phyloP scores from a whole-genome alignment of 208 protist genomes.

The Trypanosoma vivax region DNA sequence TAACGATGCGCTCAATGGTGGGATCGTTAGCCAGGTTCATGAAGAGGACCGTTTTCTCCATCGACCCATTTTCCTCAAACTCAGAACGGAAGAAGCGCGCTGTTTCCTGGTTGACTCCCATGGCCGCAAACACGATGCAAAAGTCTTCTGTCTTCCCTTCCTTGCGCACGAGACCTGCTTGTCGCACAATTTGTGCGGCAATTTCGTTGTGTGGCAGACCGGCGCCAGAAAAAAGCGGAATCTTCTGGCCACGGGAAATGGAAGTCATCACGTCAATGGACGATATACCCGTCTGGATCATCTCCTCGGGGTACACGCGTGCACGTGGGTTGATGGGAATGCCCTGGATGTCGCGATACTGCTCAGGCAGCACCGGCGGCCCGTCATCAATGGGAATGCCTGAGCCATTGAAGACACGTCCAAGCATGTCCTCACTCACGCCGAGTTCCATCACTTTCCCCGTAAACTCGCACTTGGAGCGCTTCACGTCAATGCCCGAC shows the following conservation, averaged over 20 bases:
- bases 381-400: conserved; percentile 99
- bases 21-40: conserved; percentile 98
- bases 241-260: conserved; percentile 99
- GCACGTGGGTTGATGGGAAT: conserved; percentile 99
- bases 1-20: conserved; percentile 99
- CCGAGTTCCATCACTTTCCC: conserved; percentile 98
- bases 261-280: conserved; percentile 99
- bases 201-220: conserved; percentile 99
- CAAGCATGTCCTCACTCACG: conserved; percentile 99
- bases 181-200: conserved; percentile 99
- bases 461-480: conserved; percentile 97
- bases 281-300: conserved; percentile 99
- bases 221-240: conserved; percentile 99
- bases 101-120: conserved; percentile 99
- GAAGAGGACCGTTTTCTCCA: conserved; percentile 97
- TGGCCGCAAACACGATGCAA: conserved; percentile 99
- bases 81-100: conserved; percentile 99
- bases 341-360: conserved; percentile 99
- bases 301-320: conserved; percentile 99
- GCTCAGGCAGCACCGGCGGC: conserved; percentile 96
- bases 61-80: conserved; percentile 99
- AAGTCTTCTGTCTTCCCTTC: conserved; percentile 95
- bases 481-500: conserved; percentile 97
- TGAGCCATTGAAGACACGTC: conserved; percentile 99
- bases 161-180: conserved; percentile 98